phyloP scores from a whole-genome alignment of 1,284 basidiomycete genomes.

The Xanthoconium separans region DNA sequence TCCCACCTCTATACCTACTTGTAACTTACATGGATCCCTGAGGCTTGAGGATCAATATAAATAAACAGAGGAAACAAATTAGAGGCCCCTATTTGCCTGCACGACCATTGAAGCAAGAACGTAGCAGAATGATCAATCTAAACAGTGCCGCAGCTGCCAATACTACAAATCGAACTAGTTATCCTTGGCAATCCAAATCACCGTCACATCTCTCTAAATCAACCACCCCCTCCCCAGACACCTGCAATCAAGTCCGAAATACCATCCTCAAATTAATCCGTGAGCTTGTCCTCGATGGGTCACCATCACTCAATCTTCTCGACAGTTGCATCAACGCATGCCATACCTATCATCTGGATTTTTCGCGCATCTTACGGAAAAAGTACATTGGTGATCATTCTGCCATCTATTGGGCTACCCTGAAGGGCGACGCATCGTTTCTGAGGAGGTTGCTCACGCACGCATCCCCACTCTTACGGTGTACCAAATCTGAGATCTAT shows the following conservation, averaged over 20 bases:
- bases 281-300: conserved; percentile 41
- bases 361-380: conserved; percentile 55
- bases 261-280: conserved; percentile 48
- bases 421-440: conserved; percentile 43
- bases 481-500: conserved; percentile 57
- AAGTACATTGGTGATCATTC: conserved; percentile 61
- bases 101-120: too few species aligned
- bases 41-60: too few species aligned
- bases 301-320: conserved; percentile 34
- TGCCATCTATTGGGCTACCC: conserved; percentile 68
- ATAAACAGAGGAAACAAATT: too few species aligned
- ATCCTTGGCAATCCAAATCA: background rate
- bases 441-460: conserved; percentile 49
- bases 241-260: conserved; percentile 43
- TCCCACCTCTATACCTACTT: too few species aligned
- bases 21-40: too few species aligned
- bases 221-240: conserved; percentile 33
- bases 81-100: too few species aligned
- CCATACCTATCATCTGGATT: conserved; percentile 36
- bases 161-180: background rate
- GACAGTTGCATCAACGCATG: conserved; percentile 49
- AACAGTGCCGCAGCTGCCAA: background rate
- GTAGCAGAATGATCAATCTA: too few species aligned
- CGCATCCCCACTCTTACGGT: conserved; percentile 49
- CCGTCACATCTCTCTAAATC: conserved; percentile 25